Conservation (phyloP, 176 grass and related monocot genomes). For the Oryza australiensis region DNA sequence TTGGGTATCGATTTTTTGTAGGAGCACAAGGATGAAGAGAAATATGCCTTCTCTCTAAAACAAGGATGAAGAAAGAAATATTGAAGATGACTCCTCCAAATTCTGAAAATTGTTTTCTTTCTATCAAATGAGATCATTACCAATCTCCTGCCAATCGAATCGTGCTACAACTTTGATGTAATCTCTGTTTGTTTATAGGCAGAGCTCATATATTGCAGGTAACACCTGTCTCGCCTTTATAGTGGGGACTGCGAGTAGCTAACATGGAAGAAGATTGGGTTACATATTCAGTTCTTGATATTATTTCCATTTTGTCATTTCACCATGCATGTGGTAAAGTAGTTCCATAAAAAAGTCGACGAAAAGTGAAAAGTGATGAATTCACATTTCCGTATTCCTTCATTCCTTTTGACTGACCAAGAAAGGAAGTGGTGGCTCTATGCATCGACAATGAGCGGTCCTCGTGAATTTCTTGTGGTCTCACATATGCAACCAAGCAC, state of each 20-base stretch:
- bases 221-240: neutral
- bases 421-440: neutral
- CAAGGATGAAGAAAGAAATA: neutral
- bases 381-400: neutral
- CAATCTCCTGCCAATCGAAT: neutral
- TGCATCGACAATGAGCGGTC: neutral
- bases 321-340: neutral
- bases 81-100: neutral
- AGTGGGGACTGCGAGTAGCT: neutral
- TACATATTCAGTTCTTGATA: neutral
- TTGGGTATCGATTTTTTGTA: neutral
- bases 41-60: neutral
- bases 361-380: neutral
- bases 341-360: neutral
- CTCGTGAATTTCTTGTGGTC: neutral
- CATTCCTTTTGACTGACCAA: neutral
- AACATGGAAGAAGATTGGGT: neutral
- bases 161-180: constrained; percentile 12
- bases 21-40: neutral
- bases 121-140: neutral
- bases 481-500: neutral
- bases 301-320: neutral
- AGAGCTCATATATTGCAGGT: constrained; percentile 9
- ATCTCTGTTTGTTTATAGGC: neutral
- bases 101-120: neutral